phyloP scores from a whole-genome alignment of 1,139 yeast genomes.

The Spathaspora jeffriesii region DNA sequence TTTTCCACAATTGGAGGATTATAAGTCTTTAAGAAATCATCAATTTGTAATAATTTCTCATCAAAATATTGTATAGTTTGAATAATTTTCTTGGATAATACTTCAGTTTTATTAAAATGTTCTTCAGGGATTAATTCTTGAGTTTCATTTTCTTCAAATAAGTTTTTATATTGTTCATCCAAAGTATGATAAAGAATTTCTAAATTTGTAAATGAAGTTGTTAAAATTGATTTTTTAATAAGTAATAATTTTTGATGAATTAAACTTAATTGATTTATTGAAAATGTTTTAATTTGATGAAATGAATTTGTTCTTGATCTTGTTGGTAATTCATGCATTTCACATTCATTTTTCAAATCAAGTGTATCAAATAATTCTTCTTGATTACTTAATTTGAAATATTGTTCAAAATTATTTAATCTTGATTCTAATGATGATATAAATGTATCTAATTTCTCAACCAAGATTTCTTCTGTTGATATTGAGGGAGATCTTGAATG shows the following conservation, averaged over 20 bases:
- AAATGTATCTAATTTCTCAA: conserved; percentile 53
- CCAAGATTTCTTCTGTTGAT: conserved; percentile 47
- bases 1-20: conserved; percentile 20
- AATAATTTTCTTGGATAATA: conserved; percentile 44
- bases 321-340: background rate
- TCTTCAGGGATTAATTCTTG: conserved; percentile 11
- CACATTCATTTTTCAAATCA: conserved; percentile 7
- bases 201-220: conserved; percentile 43
- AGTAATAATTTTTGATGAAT: conserved; percentile 45
- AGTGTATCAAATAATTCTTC: conserved; percentile 15
- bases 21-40: conserved; percentile 43
- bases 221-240: conserved; percentile 43
- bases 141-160: conserved; percentile 31
- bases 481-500: conserved; percentile 1
- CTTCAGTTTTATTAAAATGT: conserved; percentile 37
- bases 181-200: conserved; percentile 50
- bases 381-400: conserved; percentile 32
- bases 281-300: conserved; percentile 31
- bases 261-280: conserved; percentile 33
- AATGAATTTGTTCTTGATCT: conserved; percentile 20
- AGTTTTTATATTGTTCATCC: conserved; percentile 55
- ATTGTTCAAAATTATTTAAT: conserved; percentile 52
- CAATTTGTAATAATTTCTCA: conserved; percentile 54
- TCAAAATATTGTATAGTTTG: conserved; percentile 58
- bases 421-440: conserved; percentile 55